Conservation (phyloP, 192 early-diverging fungal species). For the Umbelopsis sp. region DNA sequence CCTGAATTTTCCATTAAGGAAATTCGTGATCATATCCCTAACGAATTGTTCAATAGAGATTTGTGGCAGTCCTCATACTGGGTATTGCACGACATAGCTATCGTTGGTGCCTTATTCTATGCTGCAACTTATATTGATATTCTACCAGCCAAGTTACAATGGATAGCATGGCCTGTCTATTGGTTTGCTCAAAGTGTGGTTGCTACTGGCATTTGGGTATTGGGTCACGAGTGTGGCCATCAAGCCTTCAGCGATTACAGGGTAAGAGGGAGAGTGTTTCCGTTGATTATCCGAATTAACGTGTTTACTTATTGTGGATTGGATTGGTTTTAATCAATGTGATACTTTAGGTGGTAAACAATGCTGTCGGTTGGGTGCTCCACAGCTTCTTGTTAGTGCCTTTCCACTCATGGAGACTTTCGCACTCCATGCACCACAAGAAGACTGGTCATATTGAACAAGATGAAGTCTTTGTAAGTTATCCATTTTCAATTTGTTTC, state of each 20-base stretch:
- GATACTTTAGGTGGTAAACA: conserved; percentile 63
- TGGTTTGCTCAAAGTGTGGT: conserved; percentile 79
- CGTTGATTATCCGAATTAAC: conserved; percentile 28
- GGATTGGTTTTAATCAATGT: neutral
- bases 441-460: conserved; percentile 84
- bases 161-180: conserved; percentile 71
- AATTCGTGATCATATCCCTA: conserved; percentile 81
- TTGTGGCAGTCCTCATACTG: conserved; percentile 70
- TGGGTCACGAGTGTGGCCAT: conserved; percentile 87
- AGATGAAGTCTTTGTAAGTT: conserved; percentile 83
- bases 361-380: conserved; percentile 85
- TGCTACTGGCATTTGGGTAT: conserved; percentile 82
- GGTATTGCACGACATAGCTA: conserved; percentile 71
- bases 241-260: conserved; percentile 74
- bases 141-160: conserved; percentile 49
- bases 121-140: conserved; percentile 68
- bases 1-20: conserved; percentile 82
- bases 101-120: conserved; percentile 63
- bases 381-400: conserved; percentile 91
- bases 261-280: neutral
- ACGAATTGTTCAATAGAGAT: conserved; percentile 83
- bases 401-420: conserved; percentile 90
- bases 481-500: neutral
- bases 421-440: conserved; percentile 94
- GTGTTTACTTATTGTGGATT: conserved; percentile 31